These are phyloP conservation scores for Penicillium brevicompactum DNA, from an alignment of 2,329 filamentous ascomycete species.

Conservation along the genomic window DNA sequence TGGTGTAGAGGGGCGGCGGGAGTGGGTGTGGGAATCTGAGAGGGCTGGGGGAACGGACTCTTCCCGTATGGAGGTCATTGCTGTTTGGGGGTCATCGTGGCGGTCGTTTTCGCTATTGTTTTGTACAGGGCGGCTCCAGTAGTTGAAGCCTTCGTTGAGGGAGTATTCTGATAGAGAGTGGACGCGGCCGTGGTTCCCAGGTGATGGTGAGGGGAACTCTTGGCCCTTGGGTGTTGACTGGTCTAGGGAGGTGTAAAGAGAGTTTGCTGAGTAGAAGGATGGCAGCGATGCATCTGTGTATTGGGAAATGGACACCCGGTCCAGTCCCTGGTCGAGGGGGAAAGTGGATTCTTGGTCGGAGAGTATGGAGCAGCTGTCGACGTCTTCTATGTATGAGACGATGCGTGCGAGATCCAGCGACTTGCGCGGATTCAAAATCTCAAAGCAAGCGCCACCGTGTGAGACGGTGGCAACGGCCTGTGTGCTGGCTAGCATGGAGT, in stretches of 20 bases:
- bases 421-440: slow-evolving; percentile 42
- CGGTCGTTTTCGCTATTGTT: neutral
- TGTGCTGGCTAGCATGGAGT: slow-evolving; percentile 31
- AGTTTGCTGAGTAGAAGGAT: slow-evolving; percentile 25
- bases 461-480: slow-evolving; percentile 31
- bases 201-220: slow-evolving; percentile 23
- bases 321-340: slow-evolving; percentile 20
- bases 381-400: slow-evolving; percentile 39
- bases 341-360: slow-evolving; percentile 28
- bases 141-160: slow-evolving; percentile 12
- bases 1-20: slow-evolving; percentile 13
- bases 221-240: slow-evolving; percentile 14
- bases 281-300: slow-evolving; percentile 27
- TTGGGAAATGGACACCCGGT: slow-evolving; percentile 24
- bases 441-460: slow-evolving; percentile 39
- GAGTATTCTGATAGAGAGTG: slow-evolving; percentile 26
- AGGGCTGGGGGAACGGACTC: slow-evolving; percentile 8
- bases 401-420: slow-evolving; percentile 39
- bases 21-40: slow-evolving; percentile 6
- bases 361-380: slow-evolving; percentile 27
- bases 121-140: slow-evolving; percentile 11
- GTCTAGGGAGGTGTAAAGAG: slow-evolving; percentile 18
- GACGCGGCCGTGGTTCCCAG: slow-evolving; percentile 18
- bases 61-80: slow-evolving; percentile 12
- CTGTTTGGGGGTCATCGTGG: slow-evolving; percentile 13